Evolutionary conservation across 768 basidiomycete genomes (phyloP), one percentile per base, ranked within the genome.

Genomic region (Leccinum truebloodii): DNA sequence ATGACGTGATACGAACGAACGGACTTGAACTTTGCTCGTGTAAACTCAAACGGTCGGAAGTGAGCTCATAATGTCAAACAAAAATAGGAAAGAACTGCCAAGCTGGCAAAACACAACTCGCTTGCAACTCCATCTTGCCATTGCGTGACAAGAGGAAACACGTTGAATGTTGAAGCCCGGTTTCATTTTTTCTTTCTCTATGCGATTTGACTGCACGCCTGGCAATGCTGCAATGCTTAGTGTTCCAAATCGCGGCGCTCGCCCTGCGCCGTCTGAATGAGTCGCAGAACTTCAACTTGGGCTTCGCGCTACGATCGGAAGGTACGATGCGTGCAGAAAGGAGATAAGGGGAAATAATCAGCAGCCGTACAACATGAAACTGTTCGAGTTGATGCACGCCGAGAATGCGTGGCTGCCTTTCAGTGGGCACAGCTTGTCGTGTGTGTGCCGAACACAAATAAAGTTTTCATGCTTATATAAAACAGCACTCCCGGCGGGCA

Each of bases 1-100:
- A 72, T 71, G 69, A 73, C 69, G 71, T 72, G 64, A 71, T 72
- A 59, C n/a, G 46, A 35, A 39, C 41, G 48, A 37, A 69, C 57
- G 56, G 60, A 60, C 59, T 62, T 71, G 59, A 69, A 71, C 71
- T 66, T 65, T 73, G 67, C 48, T 49, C 14, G 12, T 49, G 48
- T 24, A 49, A 24, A 55, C 20, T 55, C 39, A 57, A 46, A 59
- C 63, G 61, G 65, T 50, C 69, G 65, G 68, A 59, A 50, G 58
- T 54, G 54, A 48, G 61, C 52, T 41, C 46, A 48, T 22, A 35
- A 24, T 49, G 48, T 24, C 20, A 6, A 18, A 49, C 22, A 24
- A 22, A 24, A 24, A 44, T 44, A 61, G 46, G 39, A 37, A 55
- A 59, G 41, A 44, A 34, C 60, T 64, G 54, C 68, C 68, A 60